phyloP scores from a whole-genome alignment of 768 basidiomycete genomes.

The Strobilomyces echinocephalus region DNA sequence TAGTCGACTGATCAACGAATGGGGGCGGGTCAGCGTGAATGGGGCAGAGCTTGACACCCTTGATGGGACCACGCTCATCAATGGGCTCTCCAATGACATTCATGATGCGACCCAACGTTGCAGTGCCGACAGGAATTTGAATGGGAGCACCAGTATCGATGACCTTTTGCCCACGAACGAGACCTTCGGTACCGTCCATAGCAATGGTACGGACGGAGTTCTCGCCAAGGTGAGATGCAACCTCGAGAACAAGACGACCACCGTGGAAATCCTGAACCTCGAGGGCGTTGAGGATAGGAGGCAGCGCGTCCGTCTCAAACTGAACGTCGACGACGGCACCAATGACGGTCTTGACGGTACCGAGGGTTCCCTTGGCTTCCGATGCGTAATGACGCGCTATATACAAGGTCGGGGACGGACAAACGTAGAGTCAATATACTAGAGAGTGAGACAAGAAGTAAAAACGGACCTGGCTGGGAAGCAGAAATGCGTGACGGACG shows the following conservation, averaged over 20 bases:
- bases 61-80: slow-evolving; percentile 98
- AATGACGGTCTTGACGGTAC: slow-evolving; percentile 96
- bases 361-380: slow-evolving; percentile 68
- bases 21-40: slow-evolving; percentile 97
- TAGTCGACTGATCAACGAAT: slow-evolving; percentile 98
- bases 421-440: neutral
- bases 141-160: slow-evolving; percentile 96
- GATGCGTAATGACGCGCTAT: slow-evolving; percentile 86
- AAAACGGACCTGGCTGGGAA: slow-evolving; percentile 49
- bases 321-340: slow-evolving; percentile 99
- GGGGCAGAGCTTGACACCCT: slow-evolving; percentile 85
- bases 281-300: slow-evolving; percentile 97
- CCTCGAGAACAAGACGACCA: slow-evolving; percentile 97
- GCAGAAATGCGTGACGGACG: slow-evolving; percentile 48
- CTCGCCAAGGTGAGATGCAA: slow-evolving; percentile 97
- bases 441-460: neutral
- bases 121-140: slow-evolving; percentile 91
- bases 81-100: slow-evolving; percentile 99
- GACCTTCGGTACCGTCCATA: slow-evolving; percentile 99
- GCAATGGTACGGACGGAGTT: slow-evolving; percentile 99
- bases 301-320: slow-evolving; percentile 86
- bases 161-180: slow-evolving; percentile 97
- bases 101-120: slow-evolving; percentile 98
- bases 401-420: neutral
- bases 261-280: slow-evolving; percentile 94